Base-by-base conservation (phyloP, 352 stramenopile species). In the Phytophthora citrophthora region DNA sequence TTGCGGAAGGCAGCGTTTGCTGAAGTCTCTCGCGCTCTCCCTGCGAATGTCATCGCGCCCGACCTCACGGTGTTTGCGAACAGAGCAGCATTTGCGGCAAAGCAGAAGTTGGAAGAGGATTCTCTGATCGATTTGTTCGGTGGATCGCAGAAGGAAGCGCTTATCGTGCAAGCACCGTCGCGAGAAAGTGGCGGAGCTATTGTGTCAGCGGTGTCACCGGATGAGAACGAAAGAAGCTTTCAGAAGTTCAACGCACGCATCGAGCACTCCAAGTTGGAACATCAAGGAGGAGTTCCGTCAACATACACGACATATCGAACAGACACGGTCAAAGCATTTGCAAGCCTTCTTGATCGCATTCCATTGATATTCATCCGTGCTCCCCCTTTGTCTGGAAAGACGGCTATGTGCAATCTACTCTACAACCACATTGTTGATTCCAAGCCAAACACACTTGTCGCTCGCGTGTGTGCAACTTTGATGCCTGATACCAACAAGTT, bases 341-440 rank as follows among this genome's bases (percentile, higher is more conserved):
- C 27, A 34, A 55, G 48, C 32, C 16, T 55, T 60, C 29, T 60
- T 15, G 49, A 32, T 49, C 53, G 48, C 18, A 29, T 55, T 45
- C 64, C 64, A 53, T 41, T 69, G 54, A 23, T 64, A 51, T 66
- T 70, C 41, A 4, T 70, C 40, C 54, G 54, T 36, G 66, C 66
- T 41, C 60, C 66, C 60, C 61, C 31, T 40, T 67, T 70, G 49
- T 74, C 61, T 43, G 65, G 65, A 45, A 70, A 65, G 61, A 69
- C 65, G 34, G 53, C 40, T 16, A 54, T 74, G 59, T 65, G n/a
- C 31, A 24, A 56, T 69, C 47, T 74, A 44, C 60, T 74, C 36
- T 56, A 74, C 64, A 69, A 73, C 38, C 43, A 74, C 41, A 74
- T 74, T 70, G 53, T 70, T 34, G 13, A 4, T 27, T 54, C 16